Conservation (phyloP, 2,329 filamentous ascomycete genomes). For the Paramyrothecium roridum region DNA sequence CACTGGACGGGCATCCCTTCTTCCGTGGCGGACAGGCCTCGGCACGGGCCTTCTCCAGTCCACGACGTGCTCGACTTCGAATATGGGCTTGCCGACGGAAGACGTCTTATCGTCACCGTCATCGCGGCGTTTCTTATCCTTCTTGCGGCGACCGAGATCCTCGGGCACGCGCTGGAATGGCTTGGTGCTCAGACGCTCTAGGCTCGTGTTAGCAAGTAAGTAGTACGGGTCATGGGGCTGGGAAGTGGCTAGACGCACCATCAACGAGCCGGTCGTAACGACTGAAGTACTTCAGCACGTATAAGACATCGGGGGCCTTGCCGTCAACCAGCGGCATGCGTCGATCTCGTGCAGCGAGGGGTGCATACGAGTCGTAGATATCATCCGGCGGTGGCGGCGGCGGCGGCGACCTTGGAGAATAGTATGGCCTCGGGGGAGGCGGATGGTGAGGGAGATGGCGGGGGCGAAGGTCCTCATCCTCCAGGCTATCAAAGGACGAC, state of each 20-base stretch:
- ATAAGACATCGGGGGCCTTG: slow-evolving; percentile 37
- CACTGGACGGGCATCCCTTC: slow-evolving; percentile 1
- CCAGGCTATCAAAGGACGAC: slow-evolving; percentile 17
- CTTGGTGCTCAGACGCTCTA: slow-evolving; percentile 33
- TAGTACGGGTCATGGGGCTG: slow-evolving; percentile 8
- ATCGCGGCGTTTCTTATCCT: not conserved
- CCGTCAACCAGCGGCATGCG: slow-evolving; percentile 17
- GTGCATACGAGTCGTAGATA: too few relatives aligned
- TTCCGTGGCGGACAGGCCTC: slow-evolving; percentile 6
- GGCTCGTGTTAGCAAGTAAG: too few relatives aligned
- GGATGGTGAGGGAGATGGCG: not conserved
- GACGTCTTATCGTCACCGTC: slow-evolving; percentile 8
- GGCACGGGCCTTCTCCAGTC: slow-evolving; percentile 13
- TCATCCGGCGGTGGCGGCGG: too few relatives aligned
- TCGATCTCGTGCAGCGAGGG: slow-evolving; percentile 3
- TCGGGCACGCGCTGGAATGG: slow-evolving; percentile 32
- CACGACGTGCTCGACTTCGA: slow-evolving; percentile 42
- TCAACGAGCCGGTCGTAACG: slow-evolving; percentile 28
- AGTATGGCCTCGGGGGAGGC: too few relatives aligned
- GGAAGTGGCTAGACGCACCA: slow-evolving; percentile 25
- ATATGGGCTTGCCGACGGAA: slow-evolving; percentile 25
- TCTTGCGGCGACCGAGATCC: slow-evolving; percentile 17
- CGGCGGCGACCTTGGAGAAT: too few relatives aligned
- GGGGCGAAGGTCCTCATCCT: slow-evolving; percentile 7
- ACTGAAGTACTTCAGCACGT: slow-evolving; percentile 37